Evolutionary conservation across 345 rosid species (phyloP).

Genomic region (Heritiera fomes): DNA sequence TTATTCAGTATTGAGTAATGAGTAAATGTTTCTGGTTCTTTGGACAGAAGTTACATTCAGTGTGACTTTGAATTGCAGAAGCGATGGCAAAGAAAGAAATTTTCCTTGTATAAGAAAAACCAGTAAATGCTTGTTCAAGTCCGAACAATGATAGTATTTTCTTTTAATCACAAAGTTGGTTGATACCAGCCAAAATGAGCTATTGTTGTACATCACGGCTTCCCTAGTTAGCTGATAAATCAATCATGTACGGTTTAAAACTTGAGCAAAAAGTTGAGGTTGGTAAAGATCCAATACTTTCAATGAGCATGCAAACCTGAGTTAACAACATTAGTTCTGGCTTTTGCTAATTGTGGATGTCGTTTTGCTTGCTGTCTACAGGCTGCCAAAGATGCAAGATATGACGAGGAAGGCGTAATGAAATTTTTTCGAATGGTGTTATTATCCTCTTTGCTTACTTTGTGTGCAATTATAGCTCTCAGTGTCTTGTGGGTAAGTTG

Average conservation of each 20-base stretch:
- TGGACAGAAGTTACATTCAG: neutral
- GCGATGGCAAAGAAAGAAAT: neutral
- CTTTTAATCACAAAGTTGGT: neutral
- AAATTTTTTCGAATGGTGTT: constrained; percentile 76
- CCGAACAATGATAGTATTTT: neutral
- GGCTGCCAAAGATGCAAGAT: constrained; percentile 98
- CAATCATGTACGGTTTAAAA: neutral
- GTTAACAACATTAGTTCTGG: neutral
- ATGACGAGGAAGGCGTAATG: constrained; percentile 86
- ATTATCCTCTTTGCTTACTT: neutral
- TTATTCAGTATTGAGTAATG: neutral
- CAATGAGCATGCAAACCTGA: neutral
- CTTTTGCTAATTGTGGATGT: neutral
- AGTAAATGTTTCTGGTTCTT: neutral
- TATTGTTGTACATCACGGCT: neutral
- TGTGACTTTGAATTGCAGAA: neutral
- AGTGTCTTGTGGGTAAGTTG: neutral
- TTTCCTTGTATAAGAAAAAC: neutral
- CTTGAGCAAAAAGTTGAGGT: neutral
- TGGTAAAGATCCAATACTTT: neutral
- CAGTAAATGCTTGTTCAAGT: neutral
- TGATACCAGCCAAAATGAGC: neutral
- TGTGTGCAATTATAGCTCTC: neutral
- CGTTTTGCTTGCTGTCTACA: constrained; percentile 35
- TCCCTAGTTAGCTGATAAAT: neutral